phyloP scores from a whole-genome alignment of 2,329 filamentous ascomycete species.

The Ophiostoma sp. region DNA sequence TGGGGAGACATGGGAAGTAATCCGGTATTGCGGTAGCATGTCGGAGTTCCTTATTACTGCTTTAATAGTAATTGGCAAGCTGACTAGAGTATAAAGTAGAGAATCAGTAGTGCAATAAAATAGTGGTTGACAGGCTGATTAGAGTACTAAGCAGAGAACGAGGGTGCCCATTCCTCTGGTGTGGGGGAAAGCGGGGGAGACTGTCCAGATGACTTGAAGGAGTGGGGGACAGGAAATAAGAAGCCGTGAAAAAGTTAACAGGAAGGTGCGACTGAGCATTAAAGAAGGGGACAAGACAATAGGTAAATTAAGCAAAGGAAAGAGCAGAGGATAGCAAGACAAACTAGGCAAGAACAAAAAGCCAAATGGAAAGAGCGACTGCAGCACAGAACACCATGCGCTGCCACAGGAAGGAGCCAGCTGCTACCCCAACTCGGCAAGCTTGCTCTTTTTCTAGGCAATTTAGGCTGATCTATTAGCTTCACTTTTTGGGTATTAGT shows the following conservation, averaged over 20 bases:
- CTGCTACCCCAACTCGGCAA: slow-evolving; percentile 8
- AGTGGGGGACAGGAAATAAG: background rate
- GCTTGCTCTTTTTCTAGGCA: background rate
- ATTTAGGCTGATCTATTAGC: slow-evolving; percentile 12
- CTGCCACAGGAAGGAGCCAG: background rate
- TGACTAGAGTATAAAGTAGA: no score
- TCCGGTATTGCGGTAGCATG: background rate
- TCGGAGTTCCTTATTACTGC: background rate
- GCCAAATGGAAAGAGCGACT: slow-evolving; percentile 1
- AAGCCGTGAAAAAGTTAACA: background rate
- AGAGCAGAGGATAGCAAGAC: background rate
- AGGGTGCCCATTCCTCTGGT: background rate
- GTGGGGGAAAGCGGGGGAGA: slow-evolving; percentile 3
- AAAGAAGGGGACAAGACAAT: no score
- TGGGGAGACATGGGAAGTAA: background rate
- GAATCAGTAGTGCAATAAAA: no score
- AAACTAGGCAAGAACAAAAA: slow-evolving; percentile 1
- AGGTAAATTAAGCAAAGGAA: background rate
- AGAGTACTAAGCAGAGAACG: no score
- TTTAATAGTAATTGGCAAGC: no score
- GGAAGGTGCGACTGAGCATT: background rate
- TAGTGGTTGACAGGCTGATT: no score
- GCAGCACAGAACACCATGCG: no score
- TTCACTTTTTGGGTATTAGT: background rate
- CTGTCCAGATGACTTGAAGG: background rate